A percentile compares a stretch with the other conserved stretches of the same genome.
phyloP scores from a whole-genome alignment of 495 filamentous ascomycete genomes.

The Penicillium lividum region DNA sequence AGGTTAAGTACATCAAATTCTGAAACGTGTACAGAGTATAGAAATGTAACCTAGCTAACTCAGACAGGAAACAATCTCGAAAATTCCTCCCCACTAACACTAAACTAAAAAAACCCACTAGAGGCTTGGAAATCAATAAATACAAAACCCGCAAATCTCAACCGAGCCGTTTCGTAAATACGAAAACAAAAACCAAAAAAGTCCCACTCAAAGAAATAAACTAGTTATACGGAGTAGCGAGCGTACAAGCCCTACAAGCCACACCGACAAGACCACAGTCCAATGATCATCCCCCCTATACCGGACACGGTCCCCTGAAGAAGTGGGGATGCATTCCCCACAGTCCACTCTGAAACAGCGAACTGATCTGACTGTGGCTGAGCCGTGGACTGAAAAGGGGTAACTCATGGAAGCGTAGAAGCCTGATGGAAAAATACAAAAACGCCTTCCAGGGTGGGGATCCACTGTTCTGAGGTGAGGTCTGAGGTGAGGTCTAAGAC shows the following conservation, averaged over 20 bases:
- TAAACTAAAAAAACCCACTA: neutral
- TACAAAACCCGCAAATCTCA: neutral
- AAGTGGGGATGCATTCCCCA: slow-evolving; percentile 19
- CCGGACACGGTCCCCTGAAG: slow-evolving; percentile 17
- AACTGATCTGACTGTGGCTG: slow-evolving; percentile 28
- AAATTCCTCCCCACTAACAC: neutral
- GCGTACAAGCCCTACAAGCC: slow-evolving; percentile 11
- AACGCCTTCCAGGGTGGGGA: neutral
- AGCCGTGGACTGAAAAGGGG: slow-evolving; percentile 21
- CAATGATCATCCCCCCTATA: slow-evolving; percentile 10
- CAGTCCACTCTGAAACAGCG: slow-evolving; percentile 33
- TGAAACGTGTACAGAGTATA: neutral
- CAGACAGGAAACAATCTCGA: slow-evolving; percentile 4
- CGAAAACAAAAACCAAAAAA: neutral
- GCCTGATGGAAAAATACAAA: slow-evolving; percentile 2
- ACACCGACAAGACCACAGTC: slow-evolving; percentile 13
- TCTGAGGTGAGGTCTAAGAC: neutral
- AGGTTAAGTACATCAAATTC: no score
- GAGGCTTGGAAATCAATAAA: neutral
- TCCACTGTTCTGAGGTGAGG: neutral
- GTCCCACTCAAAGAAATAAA: neutral
- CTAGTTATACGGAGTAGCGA: neutral
- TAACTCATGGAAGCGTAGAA: neutral
- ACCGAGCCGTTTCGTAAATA: neutral
- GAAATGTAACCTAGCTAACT: neutral